A percentile compares a stretch with the other conserved stretches of the same genome.
These are phyloP conservation scores for Sanguinoderma infundibulare DNA, from an alignment of 1,284 basidiomycete genomes.

Conservation along the genomic window DNA sequence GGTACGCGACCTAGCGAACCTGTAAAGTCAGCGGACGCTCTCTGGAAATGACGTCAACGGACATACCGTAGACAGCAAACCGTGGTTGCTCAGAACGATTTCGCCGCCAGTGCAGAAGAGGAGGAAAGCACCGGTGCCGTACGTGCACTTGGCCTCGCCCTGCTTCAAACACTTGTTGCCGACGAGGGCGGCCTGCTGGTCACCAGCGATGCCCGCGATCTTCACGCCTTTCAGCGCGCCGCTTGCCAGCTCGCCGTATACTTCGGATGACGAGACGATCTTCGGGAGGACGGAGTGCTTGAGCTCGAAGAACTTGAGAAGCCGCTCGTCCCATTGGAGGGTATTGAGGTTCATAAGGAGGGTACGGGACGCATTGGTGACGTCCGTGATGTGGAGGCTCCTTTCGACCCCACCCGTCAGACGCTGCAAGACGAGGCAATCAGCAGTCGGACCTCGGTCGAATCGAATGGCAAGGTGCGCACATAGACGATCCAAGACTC, in stretches of 20 bases:
- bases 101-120: conserved; percentile 93
- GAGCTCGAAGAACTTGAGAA: conserved; percentile 90
- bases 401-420: conserved; percentile 75
- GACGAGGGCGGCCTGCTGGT: conserved; percentile 95
- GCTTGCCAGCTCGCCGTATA: conserved; percentile 80
- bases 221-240: conserved; percentile 80
- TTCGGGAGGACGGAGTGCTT: conserved; percentile 81
- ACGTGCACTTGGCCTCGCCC: conserved; percentile 94
- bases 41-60: not conserved
- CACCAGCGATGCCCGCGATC: conserved; percentile 92
- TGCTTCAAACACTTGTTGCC: conserved; percentile 91
- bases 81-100: conserved; percentile 85
- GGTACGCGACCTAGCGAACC: conserved; percentile 79
- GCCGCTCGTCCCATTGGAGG: conserved; percentile 82
- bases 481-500: conserved; percentile 97
- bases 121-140: conserved; percentile 95
- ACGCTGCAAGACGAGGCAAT: conserved; percentile 56
- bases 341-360: conserved; percentile 88
- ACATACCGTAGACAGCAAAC: conserved; percentile 85
- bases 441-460: conserved; percentile 11
- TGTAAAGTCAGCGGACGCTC: conserved; percentile 4
- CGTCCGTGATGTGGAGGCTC: conserved; percentile 89
- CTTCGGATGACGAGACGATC: conserved; percentile 91
- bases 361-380: conserved; percentile 97
- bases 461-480: conserved; percentile 36